Evolutionary conservation across 1,284 basidiomycete species (phyloP), one percentile per base, ranked within the genome.

Genomic region (Ustilago hordei): DNA sequence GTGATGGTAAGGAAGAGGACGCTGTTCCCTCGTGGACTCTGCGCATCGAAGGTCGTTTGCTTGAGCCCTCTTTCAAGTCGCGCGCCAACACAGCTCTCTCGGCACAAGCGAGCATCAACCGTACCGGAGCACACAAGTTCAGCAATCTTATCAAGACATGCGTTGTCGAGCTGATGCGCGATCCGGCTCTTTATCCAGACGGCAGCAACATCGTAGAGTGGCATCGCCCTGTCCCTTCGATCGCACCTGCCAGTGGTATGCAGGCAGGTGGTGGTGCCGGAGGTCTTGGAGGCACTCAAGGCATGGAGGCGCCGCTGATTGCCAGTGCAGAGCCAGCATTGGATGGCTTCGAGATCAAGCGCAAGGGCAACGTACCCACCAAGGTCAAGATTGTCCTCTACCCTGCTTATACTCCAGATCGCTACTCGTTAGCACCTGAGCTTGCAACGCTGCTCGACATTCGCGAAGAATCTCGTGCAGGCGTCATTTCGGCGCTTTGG

Each of bases 1-100:
- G 72, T 34, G 64, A 71, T 23, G 32, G 62, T 43, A 78, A 69
- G 9, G 81, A 77, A 55, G 89, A 17, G 94, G 94, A 95, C 93
- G 95, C 86, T 89, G 19, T 96, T 19, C 93, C 95, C 1, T 93
- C 94, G 0, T 98, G 95, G 95, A 90, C 92, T 45, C 88, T 98
- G 65, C 92, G 91, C 84, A 90, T 98, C 64, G 95, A 98, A 81
- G 95, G 95, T 0, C 90, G 95, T 59, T 85, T 98, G 66, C 88
- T 98, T 3, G 89, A 90, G 67, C 81, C 82, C 0, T 80, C 74
- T 31, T 82, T 81, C 65, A 71, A 77, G 38, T 81, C 81, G 34
- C 71, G 81, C 11, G 81, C 81, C 45, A 81, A 80, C 55, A 78
- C 81, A 7, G 84, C 84, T 7, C 64, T 81, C 1, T 76, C 82